Evolutionary conservation across 148 eudicot genomes (phyloP), one percentile per base, ranked within the genome.

Genomic region (Rhododendron henanense): DNA sequence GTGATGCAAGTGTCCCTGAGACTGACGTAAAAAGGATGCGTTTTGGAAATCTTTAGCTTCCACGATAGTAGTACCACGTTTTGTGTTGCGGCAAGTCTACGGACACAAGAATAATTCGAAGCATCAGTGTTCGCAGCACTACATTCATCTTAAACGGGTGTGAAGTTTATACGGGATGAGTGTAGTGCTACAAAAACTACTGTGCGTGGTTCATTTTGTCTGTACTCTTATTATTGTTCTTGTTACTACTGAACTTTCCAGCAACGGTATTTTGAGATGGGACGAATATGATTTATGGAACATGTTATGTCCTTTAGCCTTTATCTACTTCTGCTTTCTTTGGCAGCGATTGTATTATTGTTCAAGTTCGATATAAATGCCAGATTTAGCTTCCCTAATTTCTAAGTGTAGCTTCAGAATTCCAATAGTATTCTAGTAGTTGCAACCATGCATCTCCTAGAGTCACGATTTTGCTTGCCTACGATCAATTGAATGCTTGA

Each of bases 1-100:
- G 87, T 14, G 99, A 96, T 83, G 92, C 90, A 31, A 94, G 92
- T 82, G 99, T 96, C 71, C 98, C 98, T 33, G 97, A 95, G 88
- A 93, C 69, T 69, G 99, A 96, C 73, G 95, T 91, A 53, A 95
- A 95, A 87, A 90, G 97, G 88, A 83, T 95, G 74, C 91, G 96
- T n/a, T 50, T 91, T 4, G 85, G 87, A 89, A 45, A 23, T 71
- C 31, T n/a, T 6, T 79, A 61, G 33, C 83, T 79, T 48, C 69
- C 71, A 81, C 28, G 11, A 39, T 59, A 10, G 35, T 59, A 39
- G 14, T 61, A 28, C 41, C 44, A 7, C 69, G 19, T 55, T 81
- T 57, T 28, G 35, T 81, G 33, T 79, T 79, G 31, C 37, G 0
- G 76, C 19, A 71, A 71, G 41, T 71, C 76, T 71, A 33, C 41